Evolutionary conservation across 2,329 filamentous ascomycete genomes (phyloP).

Genomic region (Fusarium citri): DNA sequence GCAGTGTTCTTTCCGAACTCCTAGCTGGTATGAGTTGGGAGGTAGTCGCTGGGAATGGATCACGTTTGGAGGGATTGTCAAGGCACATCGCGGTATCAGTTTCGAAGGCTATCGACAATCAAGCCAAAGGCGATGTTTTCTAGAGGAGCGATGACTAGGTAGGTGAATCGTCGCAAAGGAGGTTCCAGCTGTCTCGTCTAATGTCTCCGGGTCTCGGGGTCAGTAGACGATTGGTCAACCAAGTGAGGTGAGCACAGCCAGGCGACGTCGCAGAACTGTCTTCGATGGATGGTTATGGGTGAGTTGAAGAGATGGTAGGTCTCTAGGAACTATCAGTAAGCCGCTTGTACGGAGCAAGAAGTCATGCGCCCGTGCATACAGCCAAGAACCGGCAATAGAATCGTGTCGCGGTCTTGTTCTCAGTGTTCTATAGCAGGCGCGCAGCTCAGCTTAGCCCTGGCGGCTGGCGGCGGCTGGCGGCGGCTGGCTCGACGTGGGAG

Average conservation of each 20-base stretch:
- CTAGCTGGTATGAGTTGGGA: background rate
- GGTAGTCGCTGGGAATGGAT: background rate
- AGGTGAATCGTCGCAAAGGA: background rate
- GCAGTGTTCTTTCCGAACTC: background rate
- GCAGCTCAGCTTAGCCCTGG: background rate
- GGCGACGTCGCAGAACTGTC: background rate
- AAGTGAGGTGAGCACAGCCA: background rate
- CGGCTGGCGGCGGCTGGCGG: no score
- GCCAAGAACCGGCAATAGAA: background rate
- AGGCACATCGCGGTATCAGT: background rate
- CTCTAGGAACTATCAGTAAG: background rate
- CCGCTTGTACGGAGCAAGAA: background rate
- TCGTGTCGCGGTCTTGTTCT: background rate
- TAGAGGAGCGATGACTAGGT: background rate
- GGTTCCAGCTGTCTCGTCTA: background rate
- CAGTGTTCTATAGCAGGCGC: background rate
- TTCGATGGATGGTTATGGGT: background rate
- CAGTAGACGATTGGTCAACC: background rate
- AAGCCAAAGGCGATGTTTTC: background rate
- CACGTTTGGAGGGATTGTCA: background rate
- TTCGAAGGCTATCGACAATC: background rate
- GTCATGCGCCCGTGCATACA: background rate
- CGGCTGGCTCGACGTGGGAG: background rate
- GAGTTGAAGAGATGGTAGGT: rapidly evolving
- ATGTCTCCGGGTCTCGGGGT: background rate